A percentile compares a stretch with the other conserved stretches of the same genome.
Evolutionary conservation across 192 early-diverging fungal species (phyloP).

Genomic region (Chytriomyces confervae): DNA sequence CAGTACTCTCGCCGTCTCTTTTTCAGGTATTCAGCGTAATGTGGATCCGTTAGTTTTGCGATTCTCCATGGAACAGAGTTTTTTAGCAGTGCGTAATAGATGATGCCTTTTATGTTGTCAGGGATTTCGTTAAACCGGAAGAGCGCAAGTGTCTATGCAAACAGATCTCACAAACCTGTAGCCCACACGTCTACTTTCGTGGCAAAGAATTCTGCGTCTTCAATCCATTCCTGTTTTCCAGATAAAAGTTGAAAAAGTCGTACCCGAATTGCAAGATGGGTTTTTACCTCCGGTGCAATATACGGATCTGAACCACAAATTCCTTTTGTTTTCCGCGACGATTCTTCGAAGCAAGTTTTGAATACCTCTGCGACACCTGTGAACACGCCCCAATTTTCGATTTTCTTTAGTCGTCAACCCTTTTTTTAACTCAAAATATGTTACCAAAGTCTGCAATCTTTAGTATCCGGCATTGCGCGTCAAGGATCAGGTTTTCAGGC

Average conservation of each 20-base stretch:
- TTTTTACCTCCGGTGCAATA: constrained; percentile 56
- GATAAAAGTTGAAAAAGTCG: too few relatives aligned
- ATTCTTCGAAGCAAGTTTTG: constrained; percentile 53
- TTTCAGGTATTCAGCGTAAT: constrained; percentile 40
- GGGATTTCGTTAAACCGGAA: not conserved
- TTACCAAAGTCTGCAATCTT: constrained; percentile 67
- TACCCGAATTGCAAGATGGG: not conserved
- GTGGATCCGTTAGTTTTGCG: constrained; percentile 44
- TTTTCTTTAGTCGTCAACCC: not conserved
- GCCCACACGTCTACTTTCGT: constrained; percentile 64
- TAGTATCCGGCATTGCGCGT: constrained; percentile 47
- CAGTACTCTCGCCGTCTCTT: constrained; percentile 11
- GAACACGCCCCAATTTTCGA: not conserved
- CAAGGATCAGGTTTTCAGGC: constrained; percentile 62
- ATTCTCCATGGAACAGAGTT: constrained; percentile 55
- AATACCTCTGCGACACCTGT: constrained; percentile 59
- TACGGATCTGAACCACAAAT: constrained; percentile 61
- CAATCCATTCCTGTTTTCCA: constrained; percentile 49
- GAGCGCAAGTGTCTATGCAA: not conserved
- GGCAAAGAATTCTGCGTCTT: constrained; percentile 45
- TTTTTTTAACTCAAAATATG: not conserved
- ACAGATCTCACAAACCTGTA: constrained; percentile 40
- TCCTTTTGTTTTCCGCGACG: constrained; percentile 48
- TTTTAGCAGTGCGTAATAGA: constrained; percentile 52
- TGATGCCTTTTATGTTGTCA: constrained; percentile 34